Conservation (phyloP, 2,329 filamentous ascomycete species). For the Sordariomycetes sp. region DNA sequence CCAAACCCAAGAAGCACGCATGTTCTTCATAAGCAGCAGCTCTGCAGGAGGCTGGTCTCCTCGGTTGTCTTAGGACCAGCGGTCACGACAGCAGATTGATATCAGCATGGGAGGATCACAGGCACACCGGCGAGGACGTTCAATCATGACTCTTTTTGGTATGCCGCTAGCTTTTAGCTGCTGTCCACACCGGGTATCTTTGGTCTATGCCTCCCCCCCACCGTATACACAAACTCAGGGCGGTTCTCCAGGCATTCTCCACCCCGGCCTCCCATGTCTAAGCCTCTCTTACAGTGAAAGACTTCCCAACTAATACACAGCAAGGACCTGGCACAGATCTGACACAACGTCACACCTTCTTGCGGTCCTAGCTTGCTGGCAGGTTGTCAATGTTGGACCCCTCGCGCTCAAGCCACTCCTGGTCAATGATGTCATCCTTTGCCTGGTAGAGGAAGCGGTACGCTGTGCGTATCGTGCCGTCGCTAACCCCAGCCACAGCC, state of each 20-base stretch:
- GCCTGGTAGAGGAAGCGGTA: conserved; percentile 80
- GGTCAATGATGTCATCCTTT: conserved; percentile 62
- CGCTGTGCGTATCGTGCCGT: conserved; percentile 91
- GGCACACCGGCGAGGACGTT: neutral
- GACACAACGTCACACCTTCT: neutral
- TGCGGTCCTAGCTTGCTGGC: conserved; percentile 28
- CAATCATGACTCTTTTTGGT: neutral
- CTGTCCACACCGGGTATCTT: neutral
- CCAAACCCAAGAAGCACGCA: too few species aligned
- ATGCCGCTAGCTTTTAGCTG: neutral
- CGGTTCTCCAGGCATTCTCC: neutral
- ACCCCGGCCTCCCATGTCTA: neutral
- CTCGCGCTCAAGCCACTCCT: conserved; percentile 63
- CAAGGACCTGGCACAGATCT: neutral
- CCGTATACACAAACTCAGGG: neutral
- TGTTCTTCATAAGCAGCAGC: too few species aligned
- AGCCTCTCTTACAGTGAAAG: neutral
- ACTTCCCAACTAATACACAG: neutral
- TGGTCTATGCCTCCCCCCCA: neutral
- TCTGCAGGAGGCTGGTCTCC: too few species aligned
- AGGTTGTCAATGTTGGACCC: conserved; percentile 62
- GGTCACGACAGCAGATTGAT: too few species aligned
- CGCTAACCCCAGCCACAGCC: conserved; percentile 75
- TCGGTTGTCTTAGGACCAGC: too few species aligned
- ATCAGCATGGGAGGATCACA: too few species aligned